phyloP scores from a whole-genome alignment of 306 rosid species.

The Albizia julibrissin region DNA sequence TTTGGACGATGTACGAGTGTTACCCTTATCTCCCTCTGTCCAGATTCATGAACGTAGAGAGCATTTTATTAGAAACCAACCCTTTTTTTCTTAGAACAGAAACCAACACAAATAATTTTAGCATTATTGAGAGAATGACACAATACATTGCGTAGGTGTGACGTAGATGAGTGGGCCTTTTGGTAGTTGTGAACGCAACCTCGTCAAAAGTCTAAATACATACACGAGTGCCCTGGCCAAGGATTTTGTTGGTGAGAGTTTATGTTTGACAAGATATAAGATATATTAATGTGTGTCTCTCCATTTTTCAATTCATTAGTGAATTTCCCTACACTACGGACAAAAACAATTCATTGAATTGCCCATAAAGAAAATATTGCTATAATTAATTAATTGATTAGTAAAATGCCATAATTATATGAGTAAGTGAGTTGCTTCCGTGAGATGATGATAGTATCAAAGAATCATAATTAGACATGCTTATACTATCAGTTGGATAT shows the following conservation, averaged over 20 bases:
- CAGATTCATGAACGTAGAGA: neutral
- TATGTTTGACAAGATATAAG: slow-evolving; percentile 33
- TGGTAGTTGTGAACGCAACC: slow-evolving; percentile 36
- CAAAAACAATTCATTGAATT: too few relatives aligned
- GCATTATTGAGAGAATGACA: neutral
- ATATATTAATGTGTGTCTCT: neutral
- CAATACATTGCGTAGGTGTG: slow-evolving; percentile 49
- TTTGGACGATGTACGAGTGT: too few relatives aligned
- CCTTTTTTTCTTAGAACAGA: neutral
- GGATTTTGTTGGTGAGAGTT: slow-evolving; percentile 35
- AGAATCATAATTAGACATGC: too few relatives aligned
- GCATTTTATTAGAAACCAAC: neutral
- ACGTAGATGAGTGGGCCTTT: slow-evolving; percentile 37
- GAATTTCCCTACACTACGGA: neutral
- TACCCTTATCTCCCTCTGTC: neutral
- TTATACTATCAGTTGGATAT: too few relatives aligned
- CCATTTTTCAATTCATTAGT: neutral
- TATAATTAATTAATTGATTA: too few relatives aligned
- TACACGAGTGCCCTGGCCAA: slow-evolving; percentile 22
- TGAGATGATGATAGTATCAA: too few relatives aligned
- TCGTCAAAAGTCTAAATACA: slow-evolving; percentile 17
- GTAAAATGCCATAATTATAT: too few relatives aligned
- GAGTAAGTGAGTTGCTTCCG: too few relatives aligned
- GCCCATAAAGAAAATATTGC: too few relatives aligned
- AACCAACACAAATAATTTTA: neutral